Conservation (phyloP, 1,139 yeast genomes). For the Blastobotrys serpentis region DNA sequence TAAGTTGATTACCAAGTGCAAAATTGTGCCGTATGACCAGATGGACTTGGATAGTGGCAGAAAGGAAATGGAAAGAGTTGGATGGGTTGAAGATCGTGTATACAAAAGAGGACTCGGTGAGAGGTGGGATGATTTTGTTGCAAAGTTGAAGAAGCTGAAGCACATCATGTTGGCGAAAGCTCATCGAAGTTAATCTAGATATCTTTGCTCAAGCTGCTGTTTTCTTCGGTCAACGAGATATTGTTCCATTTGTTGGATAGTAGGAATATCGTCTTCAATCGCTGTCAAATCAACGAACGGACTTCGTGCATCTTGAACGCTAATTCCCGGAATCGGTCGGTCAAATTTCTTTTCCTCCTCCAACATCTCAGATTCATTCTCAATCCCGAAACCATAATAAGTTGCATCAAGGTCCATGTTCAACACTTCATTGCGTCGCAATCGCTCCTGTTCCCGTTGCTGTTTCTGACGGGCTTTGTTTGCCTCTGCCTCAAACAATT, state of each 20-base stretch:
- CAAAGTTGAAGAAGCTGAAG: slow-evolving; percentile 3
- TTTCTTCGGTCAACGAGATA: slow-evolving; percentile 50
- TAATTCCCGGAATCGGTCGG: neutral
- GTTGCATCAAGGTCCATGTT: slow-evolving; percentile 20
- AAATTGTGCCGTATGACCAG: slow-evolving; percentile 57
- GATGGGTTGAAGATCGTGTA: slow-evolving; percentile 41
- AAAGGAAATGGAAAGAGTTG: slow-evolving; percentile 52
- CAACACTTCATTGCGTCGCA: slow-evolving; percentile 6
- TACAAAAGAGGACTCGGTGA: slow-evolving; percentile 21
- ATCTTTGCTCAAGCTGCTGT: slow-evolving; percentile 43
- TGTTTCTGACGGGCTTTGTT: slow-evolving; percentile 21
- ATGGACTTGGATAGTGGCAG: slow-evolving; percentile 78
- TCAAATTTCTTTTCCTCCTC: slow-evolving; percentile 1
- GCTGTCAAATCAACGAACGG: neutral
- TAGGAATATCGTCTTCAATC: slow-evolving; percentile 33
- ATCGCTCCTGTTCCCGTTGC: slow-evolving; percentile 16
- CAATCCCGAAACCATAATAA: slow-evolving; percentile 53
- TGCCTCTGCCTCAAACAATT: slow-evolving; percentile 43
- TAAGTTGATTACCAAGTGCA: slow-evolving; percentile 53
- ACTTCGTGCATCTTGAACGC: slow-evolving; percentile 4
- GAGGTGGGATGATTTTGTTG: neutral
- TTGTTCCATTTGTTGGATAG: slow-evolving; percentile 44
- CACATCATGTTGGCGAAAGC: neutral
- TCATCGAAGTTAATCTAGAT: slow-evolving; percentile 16
- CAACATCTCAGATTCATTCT: slow-evolving; percentile 28